Conservation (phyloP, 2,329 filamentous ascomycete genomes). For the Penicillium sp. region DNA sequence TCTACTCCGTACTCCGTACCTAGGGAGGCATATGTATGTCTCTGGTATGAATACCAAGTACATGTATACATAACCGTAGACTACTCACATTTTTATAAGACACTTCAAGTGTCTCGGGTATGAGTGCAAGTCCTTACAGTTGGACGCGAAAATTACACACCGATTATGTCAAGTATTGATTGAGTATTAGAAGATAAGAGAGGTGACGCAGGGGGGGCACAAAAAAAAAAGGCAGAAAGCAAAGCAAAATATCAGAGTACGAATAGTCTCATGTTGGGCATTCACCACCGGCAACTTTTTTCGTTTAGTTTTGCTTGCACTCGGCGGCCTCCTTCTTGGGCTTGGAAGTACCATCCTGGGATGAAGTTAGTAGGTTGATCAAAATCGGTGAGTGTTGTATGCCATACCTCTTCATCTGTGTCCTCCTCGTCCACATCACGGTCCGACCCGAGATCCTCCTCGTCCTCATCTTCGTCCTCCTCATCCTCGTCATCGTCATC, state of each 20-base stretch:
- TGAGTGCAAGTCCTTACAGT: neutral
- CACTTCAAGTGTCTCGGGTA: neutral
- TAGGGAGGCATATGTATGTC: neutral
- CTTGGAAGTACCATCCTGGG: conserved; percentile 81
- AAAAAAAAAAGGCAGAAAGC: conserved; percentile 19
- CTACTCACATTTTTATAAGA: neutral
- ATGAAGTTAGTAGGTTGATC: conserved; percentile 23
- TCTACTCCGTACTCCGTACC: neutral
- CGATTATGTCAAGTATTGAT: conserved; percentile 29
- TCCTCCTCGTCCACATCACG: conserved; percentile 62
- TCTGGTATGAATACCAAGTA: neutral
- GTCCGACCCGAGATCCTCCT: conserved; percentile 67
- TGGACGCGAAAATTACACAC: conserved; percentile 18
- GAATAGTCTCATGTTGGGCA: conserved; percentile 38
- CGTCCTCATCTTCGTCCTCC: conserved; percentile 83
- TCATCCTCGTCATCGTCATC: conserved; percentile 94
- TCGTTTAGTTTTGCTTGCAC: conserved; percentile 87
- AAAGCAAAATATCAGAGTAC: conserved; percentile 31
- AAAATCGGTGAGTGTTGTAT: neutral
- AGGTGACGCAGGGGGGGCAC: conserved; percentile 7
- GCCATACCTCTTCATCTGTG: conserved; percentile 53
- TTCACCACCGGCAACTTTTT: conserved; percentile 19
- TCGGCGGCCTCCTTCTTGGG: conserved; percentile 92
- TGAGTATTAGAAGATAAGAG: conserved; percentile 29
- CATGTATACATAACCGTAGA: neutral